These are phyloP conservation scores for Tieghemostelium lacteum DNA, from an alignment of 78 protist genomes.

Conservation along the genomic window DNA sequence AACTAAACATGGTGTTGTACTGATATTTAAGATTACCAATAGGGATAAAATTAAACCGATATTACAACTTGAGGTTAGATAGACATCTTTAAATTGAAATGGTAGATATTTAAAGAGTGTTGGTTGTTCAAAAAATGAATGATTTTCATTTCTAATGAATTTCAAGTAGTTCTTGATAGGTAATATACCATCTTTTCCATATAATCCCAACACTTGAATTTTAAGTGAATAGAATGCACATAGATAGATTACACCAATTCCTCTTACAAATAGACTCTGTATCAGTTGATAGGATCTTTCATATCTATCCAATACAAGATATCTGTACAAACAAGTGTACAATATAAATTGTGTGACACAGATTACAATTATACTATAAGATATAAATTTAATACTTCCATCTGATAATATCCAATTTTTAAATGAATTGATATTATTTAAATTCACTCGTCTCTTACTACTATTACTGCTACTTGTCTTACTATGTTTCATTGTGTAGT, in stretches of 20 bases:
- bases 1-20: background rate
- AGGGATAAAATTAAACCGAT: conserved; percentile 9
- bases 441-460: too few species aligned
- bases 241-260: background rate
- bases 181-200: conserved; percentile 24
- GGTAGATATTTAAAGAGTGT: background rate
- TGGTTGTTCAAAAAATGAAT: background rate
- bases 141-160: background rate
- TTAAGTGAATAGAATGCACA: conserved; percentile 6
- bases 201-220: background rate
- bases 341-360: background rate
- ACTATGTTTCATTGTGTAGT: too few species aligned
- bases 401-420: too few species aligned
- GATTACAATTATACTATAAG: background rate
- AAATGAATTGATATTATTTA: too few species aligned
- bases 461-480: too few species aligned
- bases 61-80: background rate
- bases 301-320: too few species aligned
- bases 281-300: too few species aligned
- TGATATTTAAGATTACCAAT: conserved; percentile 5
- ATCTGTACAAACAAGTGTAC: too few species aligned
- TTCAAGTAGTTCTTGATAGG: background rate
- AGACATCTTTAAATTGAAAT: background rate
- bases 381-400: background rate
- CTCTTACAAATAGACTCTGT: conserved; percentile 18